Conservation (phyloP, 2,329 filamentous ascomycete genomes). For the Aspergillus spinulosporus region DNA sequence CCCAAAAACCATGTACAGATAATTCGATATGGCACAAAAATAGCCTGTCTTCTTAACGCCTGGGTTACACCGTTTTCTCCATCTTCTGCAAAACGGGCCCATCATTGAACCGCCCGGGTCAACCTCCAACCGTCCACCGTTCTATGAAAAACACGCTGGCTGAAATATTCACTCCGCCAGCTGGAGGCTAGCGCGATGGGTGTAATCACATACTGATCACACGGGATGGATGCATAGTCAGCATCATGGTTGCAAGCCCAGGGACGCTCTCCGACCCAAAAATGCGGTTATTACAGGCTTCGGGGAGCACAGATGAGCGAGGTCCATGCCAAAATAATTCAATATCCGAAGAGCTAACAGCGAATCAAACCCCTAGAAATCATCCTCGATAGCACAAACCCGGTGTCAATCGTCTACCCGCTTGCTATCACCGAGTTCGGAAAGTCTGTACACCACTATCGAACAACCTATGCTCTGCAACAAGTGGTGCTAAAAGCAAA, state of each 20-base stretch:
- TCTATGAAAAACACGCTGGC: background rate
- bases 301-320: background rate
- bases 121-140: background rate
- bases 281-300: background rate
- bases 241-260: no score
- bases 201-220: no score
- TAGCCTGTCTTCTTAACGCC: background rate
- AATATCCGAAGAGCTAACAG: background rate
- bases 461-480: background rate
- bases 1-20: background rate
- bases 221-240: no score
- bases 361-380: background rate
- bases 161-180: no score
- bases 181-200: no score
- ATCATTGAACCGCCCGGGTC: background rate
- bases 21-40: background rate
- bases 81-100: constrained; percentile 1
- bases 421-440: background rate
- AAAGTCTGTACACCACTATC: background rate
- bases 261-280: no score
- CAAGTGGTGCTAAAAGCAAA: background rate
- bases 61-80: constrained; percentile 1
- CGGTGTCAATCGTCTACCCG: background rate
- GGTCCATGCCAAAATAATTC: background rate
- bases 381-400: background rate